These are phyloP conservation scores for Crithidia bombi DNA, from an alignment of 208 protist species.

Conservation along the genomic window DNA sequence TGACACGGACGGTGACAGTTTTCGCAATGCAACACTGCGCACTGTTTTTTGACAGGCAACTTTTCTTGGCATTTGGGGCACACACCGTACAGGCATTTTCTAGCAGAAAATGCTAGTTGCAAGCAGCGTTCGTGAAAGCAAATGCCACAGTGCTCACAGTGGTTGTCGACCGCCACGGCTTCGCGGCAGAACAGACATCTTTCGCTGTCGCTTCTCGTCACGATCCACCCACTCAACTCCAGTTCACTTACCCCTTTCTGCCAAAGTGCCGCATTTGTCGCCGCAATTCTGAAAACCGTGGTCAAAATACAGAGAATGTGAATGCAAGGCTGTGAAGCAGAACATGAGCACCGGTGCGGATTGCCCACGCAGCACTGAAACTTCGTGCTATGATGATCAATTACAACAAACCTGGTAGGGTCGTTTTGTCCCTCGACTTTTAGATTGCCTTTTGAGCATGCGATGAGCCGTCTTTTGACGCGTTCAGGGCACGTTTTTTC, in stretches of 20 bases:
- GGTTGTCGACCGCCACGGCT: background rate
- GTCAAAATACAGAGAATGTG: slow-evolving; percentile 74
- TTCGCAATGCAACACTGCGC: slow-evolving; percentile 1
- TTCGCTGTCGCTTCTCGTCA: background rate
- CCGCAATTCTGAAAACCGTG: slow-evolving; percentile 43
- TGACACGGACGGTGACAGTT: slow-evolving; percentile 23
- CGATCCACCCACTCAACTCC: slow-evolving; percentile 59
- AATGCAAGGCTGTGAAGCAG: slow-evolving; percentile 54
- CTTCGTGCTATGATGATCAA: slow-evolving; percentile 26
- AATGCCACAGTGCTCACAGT: slow-evolving; percentile 21
- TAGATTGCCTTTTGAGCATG: background rate
- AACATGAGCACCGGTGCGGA: slow-evolving; percentile 69
- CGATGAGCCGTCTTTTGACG: slow-evolving; percentile 12
- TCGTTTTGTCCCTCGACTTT: slow-evolving; percentile 19
- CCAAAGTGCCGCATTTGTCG: slow-evolving; percentile 63
- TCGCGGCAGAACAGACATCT: slow-evolving; percentile 46
- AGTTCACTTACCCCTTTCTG: slow-evolving; percentile 63
- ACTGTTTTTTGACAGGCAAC: background rate
- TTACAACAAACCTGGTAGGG: slow-evolving; percentile 49
- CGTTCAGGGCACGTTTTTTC: slow-evolving; percentile 19
- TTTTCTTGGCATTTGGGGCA: slow-evolving; percentile 3
- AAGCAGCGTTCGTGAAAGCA: slow-evolving; percentile 40
- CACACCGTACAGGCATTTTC: background rate
- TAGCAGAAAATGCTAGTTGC: slow-evolving; percentile 8
- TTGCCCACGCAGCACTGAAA: slow-evolving; percentile 56